Evolutionary conservation across 139 green algal genomes (phyloP).

Genomic region (Marvania coccoides): DNA sequence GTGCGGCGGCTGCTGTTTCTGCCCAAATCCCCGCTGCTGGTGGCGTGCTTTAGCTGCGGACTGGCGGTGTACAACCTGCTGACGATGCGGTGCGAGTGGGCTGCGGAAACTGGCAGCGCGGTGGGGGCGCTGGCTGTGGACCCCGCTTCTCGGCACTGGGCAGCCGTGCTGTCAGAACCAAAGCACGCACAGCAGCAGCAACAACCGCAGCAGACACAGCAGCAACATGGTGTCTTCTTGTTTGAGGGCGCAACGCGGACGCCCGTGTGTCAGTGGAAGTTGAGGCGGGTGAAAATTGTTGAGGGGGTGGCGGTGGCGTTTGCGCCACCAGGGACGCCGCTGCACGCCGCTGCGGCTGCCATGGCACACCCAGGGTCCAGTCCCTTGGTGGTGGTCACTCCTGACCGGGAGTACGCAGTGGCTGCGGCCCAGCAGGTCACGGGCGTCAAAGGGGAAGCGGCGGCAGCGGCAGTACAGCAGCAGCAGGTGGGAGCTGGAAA

Average conservation of each 20-base stretch:
- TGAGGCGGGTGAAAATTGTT: neutral
- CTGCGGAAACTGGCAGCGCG: neutral
- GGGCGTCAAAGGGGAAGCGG: neutral
- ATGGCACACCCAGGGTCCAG: neutral
- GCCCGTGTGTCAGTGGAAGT: neutral
- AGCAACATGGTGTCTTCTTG: neutral
- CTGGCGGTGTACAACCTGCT: slow-evolving; percentile 15
- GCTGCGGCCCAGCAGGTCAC: neutral
- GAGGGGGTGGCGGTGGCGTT: neutral
- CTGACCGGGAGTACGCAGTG: slow-evolving; percentile 1
- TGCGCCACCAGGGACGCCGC: neutral
- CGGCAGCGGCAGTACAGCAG: neutral
- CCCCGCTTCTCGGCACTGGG: slow-evolving; percentile 2
- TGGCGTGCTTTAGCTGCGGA: neutral
- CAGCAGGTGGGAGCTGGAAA: neutral
- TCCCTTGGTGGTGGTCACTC: slow-evolving; percentile 3
- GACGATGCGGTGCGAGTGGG: neutral
- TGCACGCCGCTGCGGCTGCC: neutral
- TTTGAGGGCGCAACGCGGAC: neutral
- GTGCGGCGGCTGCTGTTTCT: neutral
- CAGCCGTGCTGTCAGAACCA: neutral
- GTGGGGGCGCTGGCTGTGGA: neutral
- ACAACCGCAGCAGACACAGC: neutral
- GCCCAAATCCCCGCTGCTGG: slow-evolving; percentile 1
- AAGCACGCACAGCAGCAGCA: neutral